A percentile compares a stretch with the other conserved stretches of the same genome.
phyloP scores from a whole-genome alignment of 495 filamentous ascomycete genomes.

The Jackrogersella minutella region DNA sequence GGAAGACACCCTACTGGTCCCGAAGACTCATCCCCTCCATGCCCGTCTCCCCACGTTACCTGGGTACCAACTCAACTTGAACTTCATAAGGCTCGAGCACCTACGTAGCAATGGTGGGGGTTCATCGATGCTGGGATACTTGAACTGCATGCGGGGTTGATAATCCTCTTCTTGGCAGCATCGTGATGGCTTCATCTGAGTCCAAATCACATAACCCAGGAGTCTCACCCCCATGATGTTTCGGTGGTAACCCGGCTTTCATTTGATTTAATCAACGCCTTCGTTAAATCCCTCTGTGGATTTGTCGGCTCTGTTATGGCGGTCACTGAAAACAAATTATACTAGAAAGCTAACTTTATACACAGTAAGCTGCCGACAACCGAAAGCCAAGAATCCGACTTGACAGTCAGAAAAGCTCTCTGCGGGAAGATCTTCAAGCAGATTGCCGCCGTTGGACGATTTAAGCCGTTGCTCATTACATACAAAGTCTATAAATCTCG shows the following conservation, averaged over 20 bases:
- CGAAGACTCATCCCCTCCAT: neutral
- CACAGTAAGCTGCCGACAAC: conserved; percentile 1
- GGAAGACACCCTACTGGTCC: neutral
- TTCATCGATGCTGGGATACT: neutral
- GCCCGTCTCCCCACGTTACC: neutral
- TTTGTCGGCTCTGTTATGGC: neutral
- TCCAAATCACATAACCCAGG: conserved; percentile 14
- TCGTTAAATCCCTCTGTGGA: no score
- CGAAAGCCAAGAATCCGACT: conserved; percentile 6
- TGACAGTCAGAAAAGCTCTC: neutral
- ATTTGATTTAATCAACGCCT: no score
- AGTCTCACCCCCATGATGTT: conserved; percentile 6
- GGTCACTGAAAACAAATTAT: conserved; percentile 9
- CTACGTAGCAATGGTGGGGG: conserved; percentile 24
- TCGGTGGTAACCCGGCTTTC: no score
- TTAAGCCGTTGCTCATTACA: conserved; percentile 8
- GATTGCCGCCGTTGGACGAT: conserved; percentile 4
- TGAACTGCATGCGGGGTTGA: conserved; percentile 27
- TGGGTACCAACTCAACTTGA: neutral
- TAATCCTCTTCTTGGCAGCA: conserved; percentile 20
- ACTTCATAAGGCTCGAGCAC: conserved; percentile 14
- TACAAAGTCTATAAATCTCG: conserved; percentile 4
- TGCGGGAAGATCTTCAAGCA: conserved; percentile 20
- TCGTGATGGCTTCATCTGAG: conserved; percentile 33
- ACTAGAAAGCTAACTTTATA: neutral